Evolutionary conservation across 75 land plant species (phyloP).

Genomic region (Pinus albicaulis): DNA sequence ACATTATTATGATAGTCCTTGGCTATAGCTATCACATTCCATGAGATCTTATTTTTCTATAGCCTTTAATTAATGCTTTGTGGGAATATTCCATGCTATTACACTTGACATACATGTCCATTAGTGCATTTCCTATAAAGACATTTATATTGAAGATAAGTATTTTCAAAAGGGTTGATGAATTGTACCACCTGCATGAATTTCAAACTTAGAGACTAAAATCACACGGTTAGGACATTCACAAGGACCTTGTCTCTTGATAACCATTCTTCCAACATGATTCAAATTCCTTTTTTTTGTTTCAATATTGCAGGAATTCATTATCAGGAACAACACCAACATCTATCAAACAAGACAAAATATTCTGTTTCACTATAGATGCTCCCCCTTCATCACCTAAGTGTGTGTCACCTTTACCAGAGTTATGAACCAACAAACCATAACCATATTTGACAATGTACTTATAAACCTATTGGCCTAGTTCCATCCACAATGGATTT

Average conservation of each 20-base stretch:
- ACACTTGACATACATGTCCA: no score
- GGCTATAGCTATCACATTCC: no score
- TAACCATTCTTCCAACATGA: slow-evolving; percentile 61
- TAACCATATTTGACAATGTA: no score
- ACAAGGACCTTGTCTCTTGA: slow-evolving; percentile 74
- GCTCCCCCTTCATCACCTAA: slow-evolving; percentile 29
- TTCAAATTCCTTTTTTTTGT: slow-evolving; percentile 28
- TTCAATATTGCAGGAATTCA: slow-evolving; percentile 64
- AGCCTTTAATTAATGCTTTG: no score
- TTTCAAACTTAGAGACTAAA: slow-evolving; percentile 61
- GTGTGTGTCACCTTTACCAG: slow-evolving; percentile 21
- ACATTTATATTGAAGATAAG: slow-evolving; percentile 38
- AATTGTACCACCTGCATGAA: slow-evolving; percentile 71
- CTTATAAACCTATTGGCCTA: no score
- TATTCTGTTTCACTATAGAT: slow-evolving; percentile 46
- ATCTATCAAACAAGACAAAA: slow-evolving; percentile 84
- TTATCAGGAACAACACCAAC: slow-evolving; percentile 46
- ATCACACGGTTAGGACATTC: slow-evolving; percentile 71
- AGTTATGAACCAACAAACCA: slow-evolving; percentile 42
- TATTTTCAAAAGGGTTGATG: slow-evolving; percentile 57
- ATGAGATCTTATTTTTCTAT: no score
- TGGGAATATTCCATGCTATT: no score
- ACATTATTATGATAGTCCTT: no score
- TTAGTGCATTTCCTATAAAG: no score
- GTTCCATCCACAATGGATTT: no score